Conservation (phyloP, 768 basidiomycete species). For the Serendipita sp. region DNA sequence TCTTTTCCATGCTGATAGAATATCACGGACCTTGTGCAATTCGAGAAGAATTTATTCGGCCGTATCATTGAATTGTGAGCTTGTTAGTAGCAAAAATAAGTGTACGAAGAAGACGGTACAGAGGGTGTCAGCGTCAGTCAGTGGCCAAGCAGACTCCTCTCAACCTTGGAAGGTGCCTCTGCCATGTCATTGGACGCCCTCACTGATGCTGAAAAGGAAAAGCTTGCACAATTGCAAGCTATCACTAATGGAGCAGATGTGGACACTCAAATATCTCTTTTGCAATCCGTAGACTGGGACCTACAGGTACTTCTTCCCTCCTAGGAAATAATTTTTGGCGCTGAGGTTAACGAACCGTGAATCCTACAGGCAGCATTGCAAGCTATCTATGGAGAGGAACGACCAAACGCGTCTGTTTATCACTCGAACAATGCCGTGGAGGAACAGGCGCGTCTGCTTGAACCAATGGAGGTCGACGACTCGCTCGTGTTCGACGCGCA, state of each 20-base stretch:
- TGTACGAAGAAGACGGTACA: too few relatives aligned
- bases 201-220: neutral
- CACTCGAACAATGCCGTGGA: neutral
- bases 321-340: neutral
- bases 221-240: slow-evolving; percentile 32
- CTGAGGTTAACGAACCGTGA: neutral
- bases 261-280: slow-evolving; percentile 42
- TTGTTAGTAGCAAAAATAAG: neutral
- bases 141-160: neutral
- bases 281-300: slow-evolving; percentile 54
- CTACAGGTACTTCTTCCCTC: slow-evolving; percentile 33
- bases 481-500: slow-evolving; percentile 29
- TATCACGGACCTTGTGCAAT: slow-evolving; percentile 4
- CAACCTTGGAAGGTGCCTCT: neutral
- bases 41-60: slow-evolving; percentile 5
- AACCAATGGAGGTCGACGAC: neutral
- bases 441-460: neutral
- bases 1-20: slow-evolving; percentile 1
- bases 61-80: neutral
- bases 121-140: neutral
- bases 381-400: slow-evolving; percentile 9
- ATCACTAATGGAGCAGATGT: slow-evolving; percentile 45
- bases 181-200: neutral
- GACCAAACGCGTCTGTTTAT: neutral
- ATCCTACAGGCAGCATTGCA: slow-evolving; percentile 9